These are phyloP conservation scores for Atalantia buxifolia DNA, from an alignment of 345 rosid genomes.

Conservation along the genomic window DNA sequence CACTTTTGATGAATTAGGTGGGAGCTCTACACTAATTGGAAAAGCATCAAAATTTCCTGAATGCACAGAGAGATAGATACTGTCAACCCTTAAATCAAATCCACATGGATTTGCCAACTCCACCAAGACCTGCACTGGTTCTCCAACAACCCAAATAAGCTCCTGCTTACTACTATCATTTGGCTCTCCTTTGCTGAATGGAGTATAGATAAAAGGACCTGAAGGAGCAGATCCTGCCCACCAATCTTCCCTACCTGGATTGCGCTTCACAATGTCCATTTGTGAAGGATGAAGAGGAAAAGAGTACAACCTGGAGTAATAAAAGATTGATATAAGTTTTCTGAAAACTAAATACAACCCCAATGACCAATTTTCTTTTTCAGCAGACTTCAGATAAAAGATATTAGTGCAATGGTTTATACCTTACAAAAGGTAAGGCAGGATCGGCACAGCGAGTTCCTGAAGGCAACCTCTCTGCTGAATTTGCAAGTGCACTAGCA, in stretches of 20 bases:
- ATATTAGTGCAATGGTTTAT: conserved; percentile 1
- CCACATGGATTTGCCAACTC: conserved; percentile 99
- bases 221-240: conserved; percentile 96
- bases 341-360: neutral
- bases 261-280: conserved; percentile 79
- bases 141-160: conserved; percentile 90
- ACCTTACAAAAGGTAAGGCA: conserved; percentile 96
- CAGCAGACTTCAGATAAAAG: neutral
- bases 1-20: conserved; percentile 96
- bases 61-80: conserved; percentile 86
- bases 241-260: conserved; percentile 93
- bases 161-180: conserved; percentile 79
- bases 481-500: conserved; percentile 79
- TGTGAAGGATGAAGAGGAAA: conserved; percentile 85
- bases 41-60: conserved; percentile 93
- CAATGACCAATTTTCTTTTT: neutral
- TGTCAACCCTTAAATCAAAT: conserved; percentile 86
- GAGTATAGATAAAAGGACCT: conserved; percentile 98
- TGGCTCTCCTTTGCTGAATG: conserved; percentile 91
- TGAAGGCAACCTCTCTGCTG: conserved; percentile 86
- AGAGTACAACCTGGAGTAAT: conserved; percentile 63
- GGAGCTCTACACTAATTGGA: conserved; percentile 84
- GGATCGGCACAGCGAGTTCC: conserved; percentile 99
- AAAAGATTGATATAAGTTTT: neutral
- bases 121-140: conserved; percentile 94